These are phyloP conservation scores for Colletotrichum viniferum DNA, from an alignment of 2,329 filamentous ascomycete species.

Conservation along the genomic window DNA sequence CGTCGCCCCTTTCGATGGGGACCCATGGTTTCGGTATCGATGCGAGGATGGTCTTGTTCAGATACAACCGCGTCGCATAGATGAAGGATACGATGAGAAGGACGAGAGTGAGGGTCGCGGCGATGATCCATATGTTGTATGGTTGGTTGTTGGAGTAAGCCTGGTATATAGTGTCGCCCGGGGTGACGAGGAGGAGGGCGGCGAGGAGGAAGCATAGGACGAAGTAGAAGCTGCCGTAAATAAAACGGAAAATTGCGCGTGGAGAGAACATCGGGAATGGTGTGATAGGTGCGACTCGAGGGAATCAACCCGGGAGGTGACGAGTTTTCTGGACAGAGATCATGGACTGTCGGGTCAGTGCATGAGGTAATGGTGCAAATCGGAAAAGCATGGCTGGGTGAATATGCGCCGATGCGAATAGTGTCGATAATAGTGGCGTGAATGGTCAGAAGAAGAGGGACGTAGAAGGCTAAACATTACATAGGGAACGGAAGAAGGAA, in stretches of 20 bases:
- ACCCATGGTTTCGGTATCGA: constrained; percentile 88
- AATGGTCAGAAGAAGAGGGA: not conserved
- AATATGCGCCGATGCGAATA: not conserved
- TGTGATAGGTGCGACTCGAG: constrained; percentile 9
- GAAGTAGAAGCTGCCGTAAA: constrained; percentile 81
- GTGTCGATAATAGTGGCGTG: not conserved
- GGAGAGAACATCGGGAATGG: constrained; percentile 40
- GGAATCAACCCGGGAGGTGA: constrained; percentile 22
- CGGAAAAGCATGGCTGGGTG: constrained; percentile 23
- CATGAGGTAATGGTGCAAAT: constrained; percentile 26
- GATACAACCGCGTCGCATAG: constrained; percentile 84
- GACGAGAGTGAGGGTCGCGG: constrained; percentile 76
- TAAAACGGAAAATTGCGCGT: constrained; percentile 72
- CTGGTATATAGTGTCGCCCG: constrained; percentile 81
- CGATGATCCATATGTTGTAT: constrained; percentile 84
- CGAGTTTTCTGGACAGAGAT: constrained; percentile 12
- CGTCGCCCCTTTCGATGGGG: constrained; percentile 83
- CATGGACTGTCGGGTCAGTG: constrained; percentile 18
- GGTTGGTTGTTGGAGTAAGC: constrained; percentile 68
- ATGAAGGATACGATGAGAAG: constrained; percentile 73
- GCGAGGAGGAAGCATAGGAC: constrained; percentile 76
- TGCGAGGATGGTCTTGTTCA: constrained; percentile 78
- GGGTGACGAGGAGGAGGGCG: constrained; percentile 77
- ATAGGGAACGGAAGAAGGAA: constrained; percentile 4
- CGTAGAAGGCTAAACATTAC: constrained; percentile 10